A percentile compares a stretch with the other conserved stretches of the same genome.
Evolutionary conservation across 2,329 filamentous ascomycete genomes (phyloP).

Genomic region (Byssothecium circinans): DNA sequence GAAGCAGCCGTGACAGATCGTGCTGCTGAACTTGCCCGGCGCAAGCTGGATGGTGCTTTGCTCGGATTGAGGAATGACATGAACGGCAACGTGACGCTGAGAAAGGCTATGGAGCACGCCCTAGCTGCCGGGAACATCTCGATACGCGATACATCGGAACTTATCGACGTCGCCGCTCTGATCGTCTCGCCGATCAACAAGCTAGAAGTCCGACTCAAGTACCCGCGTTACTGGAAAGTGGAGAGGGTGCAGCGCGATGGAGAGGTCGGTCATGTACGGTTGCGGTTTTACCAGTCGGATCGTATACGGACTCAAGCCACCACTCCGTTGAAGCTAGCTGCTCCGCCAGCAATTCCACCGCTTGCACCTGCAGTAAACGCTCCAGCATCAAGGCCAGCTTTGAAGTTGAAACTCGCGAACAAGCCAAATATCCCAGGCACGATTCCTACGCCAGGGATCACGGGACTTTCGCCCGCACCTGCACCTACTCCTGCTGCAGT

Average conservation of each 20-base stretch:
- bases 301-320: constrained; percentile 22
- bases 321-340: constrained; percentile 3
- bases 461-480: neutral
- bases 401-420: neutral
- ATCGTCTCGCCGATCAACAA: constrained; percentile 58
- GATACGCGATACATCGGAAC: constrained; percentile 57
- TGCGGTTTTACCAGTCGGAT: constrained; percentile 35
- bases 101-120: constrained; percentile 59
- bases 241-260: constrained; percentile 43
- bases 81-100: constrained; percentile 51
- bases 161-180: constrained; percentile 60
- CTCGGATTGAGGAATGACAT: constrained; percentile 59
- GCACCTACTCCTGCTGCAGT: neutral
- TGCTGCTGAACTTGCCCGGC: constrained; percentile 57
- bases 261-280: constrained; percentile 37
- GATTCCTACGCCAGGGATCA: neutral
- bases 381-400: neutral
- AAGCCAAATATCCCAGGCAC: neutral
- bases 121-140: constrained; percentile 54
- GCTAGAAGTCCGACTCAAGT: constrained; percentile 53
- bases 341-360: neutral
- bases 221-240: constrained; percentile 60
- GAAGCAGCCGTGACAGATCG: constrained; percentile 48
- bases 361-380: neutral
- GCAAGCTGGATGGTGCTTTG: constrained; percentile 61